Evolutionary conservation across 2,329 filamentous ascomycete species (phyloP), one percentile per base, ranked within the genome.

Genomic region (Exophiala dermatitidis): DNA sequence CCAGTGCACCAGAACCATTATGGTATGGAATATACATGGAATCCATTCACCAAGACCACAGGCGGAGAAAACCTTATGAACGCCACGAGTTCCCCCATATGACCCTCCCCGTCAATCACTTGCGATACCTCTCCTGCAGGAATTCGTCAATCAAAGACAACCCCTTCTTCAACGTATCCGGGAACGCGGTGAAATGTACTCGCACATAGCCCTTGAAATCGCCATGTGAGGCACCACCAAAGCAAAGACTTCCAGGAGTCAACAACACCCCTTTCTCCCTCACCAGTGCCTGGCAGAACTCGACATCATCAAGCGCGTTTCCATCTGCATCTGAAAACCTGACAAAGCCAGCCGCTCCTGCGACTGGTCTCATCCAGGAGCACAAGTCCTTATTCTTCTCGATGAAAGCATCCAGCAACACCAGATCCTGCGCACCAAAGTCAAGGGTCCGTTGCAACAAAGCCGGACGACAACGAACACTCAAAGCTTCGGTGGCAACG

Each of bases 281-380:
- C 32, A 88, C 70, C 33, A 94, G 68, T 64, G 82, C 78, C 61
- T 81, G 72, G 62, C 86, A 91, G 61, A 95, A 85, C 3, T 75
- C 74, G 10, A 79, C 80, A 58, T 91, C 86, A 62, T 91, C 81
- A 0, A 93, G 76, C 1, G 81, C 75, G 64, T 77, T 72, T 0
- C 78, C 80, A 7, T 46, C 40, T 36, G 77, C 76, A 44, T 76
- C 74, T 44, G 72, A 74, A 58, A 94, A 88, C 62, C 78, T 81
- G 51, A 94, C 71, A 63, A 94, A 88, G 0, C 86, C 85, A 6
- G 86, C 90, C 1, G 87, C 93, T 0, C 88, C 88, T 0, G 86
- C 88, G 3, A 80, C 80, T 0, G 89, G 89, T 67, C 81, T 85
- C 3, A 82, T 75, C 85, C 86, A 93, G 1, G 78, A 77, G 61